phyloP scores from a whole-genome alignment of 164 flowering plant species.

The Dillenia suffruticosa region DNA sequence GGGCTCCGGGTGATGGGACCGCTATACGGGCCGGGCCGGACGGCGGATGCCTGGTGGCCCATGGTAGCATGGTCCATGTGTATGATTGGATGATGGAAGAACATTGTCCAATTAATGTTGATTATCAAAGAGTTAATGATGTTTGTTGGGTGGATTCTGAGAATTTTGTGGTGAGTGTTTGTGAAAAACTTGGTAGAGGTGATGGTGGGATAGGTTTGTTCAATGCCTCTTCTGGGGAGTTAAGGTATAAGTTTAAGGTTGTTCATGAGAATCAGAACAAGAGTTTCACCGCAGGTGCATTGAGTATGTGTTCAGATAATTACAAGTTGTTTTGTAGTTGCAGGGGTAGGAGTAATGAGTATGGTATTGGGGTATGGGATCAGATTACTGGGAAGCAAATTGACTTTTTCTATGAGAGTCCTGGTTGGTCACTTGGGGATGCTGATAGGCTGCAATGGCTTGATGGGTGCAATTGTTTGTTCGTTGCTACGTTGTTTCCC shows the following conservation, averaged over 20 bases:
- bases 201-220: constrained; percentile 88
- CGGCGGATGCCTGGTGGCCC: constrained; percentile 89
- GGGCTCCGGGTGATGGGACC: constrained; percentile 84
- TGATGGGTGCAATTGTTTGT: constrained; percentile 48
- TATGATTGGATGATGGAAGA: constrained; percentile 87
- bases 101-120: constrained; percentile 60
- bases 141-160: constrained; percentile 56
- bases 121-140: constrained; percentile 81
- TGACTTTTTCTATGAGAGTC: constrained; percentile 80
- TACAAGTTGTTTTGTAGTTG: constrained; percentile 67
- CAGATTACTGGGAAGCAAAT: constrained; percentile 68
- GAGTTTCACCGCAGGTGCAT: constrained; percentile 78
- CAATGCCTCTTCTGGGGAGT: constrained; percentile 51
- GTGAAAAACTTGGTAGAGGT: constrained; percentile 58
- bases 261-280: constrained; percentile 57
- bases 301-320: constrained; percentile 41
- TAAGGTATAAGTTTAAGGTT: constrained; percentile 59
- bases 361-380: constrained; percentile 92
- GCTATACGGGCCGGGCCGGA: constrained; percentile 82
- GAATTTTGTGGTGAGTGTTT: constrained; percentile 50
- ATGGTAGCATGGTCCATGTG: constrained; percentile 80
- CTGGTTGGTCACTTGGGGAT: constrained; percentile 82
- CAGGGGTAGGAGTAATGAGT: constrained; percentile 81
- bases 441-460: constrained; percentile 87
- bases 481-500: constrained; percentile 84